Base-by-base conservation (phyloP, 495 filamentous ascomycete species). In the Cercophora scortea region DNA sequence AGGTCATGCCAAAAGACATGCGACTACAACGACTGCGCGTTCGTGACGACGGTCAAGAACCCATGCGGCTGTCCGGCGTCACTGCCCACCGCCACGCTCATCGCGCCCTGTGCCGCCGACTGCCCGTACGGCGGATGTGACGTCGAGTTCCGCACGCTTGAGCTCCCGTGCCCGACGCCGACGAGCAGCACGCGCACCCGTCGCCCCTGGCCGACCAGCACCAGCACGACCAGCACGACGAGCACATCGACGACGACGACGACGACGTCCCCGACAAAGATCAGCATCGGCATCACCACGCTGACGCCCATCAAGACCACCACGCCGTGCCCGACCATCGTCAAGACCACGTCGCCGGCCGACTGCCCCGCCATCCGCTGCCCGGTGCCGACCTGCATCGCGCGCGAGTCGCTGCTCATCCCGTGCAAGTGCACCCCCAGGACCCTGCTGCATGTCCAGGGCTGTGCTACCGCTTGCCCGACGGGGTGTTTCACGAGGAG, bases 341-440 rank as follows among this genome's bases (percentile, higher is more conserved):
- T 66, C 35, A 60, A 59, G 50, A 71, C 68, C 9, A 72, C 70
- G 7, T 57, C 60, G 17, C 71, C 71, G 11, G 61, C 52, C 46
- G 61, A 62, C 49, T 73, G 71, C 58, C 36, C 62, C n/a, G 57
- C 60, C 8, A 61, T 74, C 33, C 64, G 64, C 8, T 73, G 69
- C 61, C 67, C 70, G 0, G 59, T 71, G 40, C 71, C 70, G 8
- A 72, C 63, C 3, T 74, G 71, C 57, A 63, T 61, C 19, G 55
- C 61, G 5, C 40, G 60, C 42, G 45, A 62, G 35, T 61, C 64
- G 7, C 38, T 71, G 53, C 15, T 57, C 33, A 45, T 75, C 7
- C 70, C 70, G 6, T 75, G 71, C 59, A 59, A 58, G 13, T 73
- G 71, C 56, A 45, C 35, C 9, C 61, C 64, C 18, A 63, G 62